phyloP scores from a whole-genome alignment of 495 filamentous ascomycete genomes.

The Thermothielavioides terrestris region DNA sequence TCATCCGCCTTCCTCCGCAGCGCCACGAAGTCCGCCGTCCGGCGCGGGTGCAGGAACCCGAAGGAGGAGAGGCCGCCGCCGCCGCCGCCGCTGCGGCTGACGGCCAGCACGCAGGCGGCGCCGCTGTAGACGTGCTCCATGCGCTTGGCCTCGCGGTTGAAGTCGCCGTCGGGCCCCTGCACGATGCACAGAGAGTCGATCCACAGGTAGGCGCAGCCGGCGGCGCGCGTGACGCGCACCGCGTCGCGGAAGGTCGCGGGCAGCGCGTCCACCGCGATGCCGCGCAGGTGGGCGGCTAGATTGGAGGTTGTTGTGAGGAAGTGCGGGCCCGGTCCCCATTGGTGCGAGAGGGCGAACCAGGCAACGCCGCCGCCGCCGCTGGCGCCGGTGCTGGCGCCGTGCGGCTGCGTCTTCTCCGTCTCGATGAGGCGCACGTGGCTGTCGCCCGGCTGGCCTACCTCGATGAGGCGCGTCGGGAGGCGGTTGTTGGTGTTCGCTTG shows the following conservation, averaged over 20 bases:
- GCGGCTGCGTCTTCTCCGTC: neutral
- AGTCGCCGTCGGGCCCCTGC: conserved; percentile 27
- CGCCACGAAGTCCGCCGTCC: neutral
- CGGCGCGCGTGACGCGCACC: conserved; percentile 5
- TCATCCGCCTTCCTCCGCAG: neutral
- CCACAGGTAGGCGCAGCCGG: conserved; percentile 23
- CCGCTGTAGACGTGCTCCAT: conserved; percentile 31
- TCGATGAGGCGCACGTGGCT: neutral
- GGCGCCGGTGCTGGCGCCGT: neutral
- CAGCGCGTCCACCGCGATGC: conserved; percentile 6
- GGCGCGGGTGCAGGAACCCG: neutral
- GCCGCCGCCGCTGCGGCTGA: conserved; percentile 11
- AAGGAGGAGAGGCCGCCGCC: conserved; percentile 15
- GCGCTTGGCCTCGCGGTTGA: conserved; percentile 16
- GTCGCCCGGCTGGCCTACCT: neutral
- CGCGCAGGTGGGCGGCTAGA: neutral
- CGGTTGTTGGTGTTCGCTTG: neutral
- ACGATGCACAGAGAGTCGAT: conserved; percentile 35
- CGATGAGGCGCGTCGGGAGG: neutral
- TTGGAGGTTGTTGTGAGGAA: neutral
- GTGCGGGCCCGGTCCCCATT: neutral
- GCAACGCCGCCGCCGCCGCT: too few species aligned
- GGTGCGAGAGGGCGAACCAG: neutral
- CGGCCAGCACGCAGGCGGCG: conserved; percentile 25
- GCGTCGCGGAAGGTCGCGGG: conserved; percentile 17